phyloP scores from a whole-genome alignment of 163 green algal species.

The Coccomyxa subellipsoidea region DNA sequence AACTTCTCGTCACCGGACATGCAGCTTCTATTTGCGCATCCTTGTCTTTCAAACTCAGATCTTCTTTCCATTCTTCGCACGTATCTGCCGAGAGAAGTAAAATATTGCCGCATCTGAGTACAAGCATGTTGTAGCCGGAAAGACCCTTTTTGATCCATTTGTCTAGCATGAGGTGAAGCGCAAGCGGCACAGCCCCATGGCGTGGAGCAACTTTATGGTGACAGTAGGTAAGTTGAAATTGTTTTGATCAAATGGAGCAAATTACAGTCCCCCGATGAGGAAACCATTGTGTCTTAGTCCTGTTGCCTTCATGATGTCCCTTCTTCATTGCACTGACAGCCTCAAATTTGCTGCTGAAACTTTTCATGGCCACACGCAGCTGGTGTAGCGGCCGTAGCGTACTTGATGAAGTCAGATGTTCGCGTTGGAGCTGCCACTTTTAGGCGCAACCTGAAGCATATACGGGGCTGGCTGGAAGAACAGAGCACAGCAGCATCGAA shows the following conservation, averaged over 20 bases:
- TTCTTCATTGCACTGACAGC: too few species aligned
- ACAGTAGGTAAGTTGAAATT: not conserved
- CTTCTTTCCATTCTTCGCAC: too few species aligned
- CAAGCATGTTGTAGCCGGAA: too few species aligned
- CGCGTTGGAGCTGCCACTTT: conserved; percentile 35
- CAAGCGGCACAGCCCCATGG: not conserved
- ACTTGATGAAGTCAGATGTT: conserved; percentile 51
- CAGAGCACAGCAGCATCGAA: conserved; percentile 8
- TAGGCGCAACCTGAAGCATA: conserved; percentile 43
- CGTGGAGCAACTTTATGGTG: not conserved
- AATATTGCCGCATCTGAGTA: too few species aligned
- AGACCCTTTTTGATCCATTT: too few species aligned
- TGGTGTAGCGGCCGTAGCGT: conserved; percentile 40
- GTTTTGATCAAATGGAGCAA: not conserved
- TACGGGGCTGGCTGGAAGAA: conserved; percentile 50
- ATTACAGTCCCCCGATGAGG: too few species aligned
- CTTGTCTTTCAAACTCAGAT: too few species aligned
- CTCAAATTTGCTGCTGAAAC: too few species aligned
- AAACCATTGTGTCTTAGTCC: not conserved
- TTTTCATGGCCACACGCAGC: conserved; percentile 38
- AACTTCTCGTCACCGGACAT: too few species aligned
- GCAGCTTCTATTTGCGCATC: too few species aligned
- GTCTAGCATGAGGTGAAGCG: not conserved
- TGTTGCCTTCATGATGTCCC: not conserved
- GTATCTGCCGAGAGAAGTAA: too few species aligned